Evolutionary conservation across 176 grass and related monocot species (phyloP).

Genomic region (Alopecurus myosuroides): DNA sequence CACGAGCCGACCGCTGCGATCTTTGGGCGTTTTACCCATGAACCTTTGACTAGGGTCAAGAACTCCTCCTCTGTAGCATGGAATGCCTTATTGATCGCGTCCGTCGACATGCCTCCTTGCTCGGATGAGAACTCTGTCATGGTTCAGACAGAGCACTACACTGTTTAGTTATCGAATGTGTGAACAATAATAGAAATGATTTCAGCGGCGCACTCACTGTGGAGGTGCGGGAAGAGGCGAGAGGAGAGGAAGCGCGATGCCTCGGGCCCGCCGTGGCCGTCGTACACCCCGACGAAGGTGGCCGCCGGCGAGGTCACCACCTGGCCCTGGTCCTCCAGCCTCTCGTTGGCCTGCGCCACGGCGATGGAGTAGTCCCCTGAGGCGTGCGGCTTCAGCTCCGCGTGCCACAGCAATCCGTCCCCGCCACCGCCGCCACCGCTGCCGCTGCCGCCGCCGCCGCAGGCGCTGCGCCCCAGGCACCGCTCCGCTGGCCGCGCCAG

Average conservation of each 20-base stretch:
- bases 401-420: conserved; percentile 24
- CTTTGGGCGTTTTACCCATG: conserved; percentile 4
- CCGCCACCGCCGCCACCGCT: background rate
- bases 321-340: conserved; percentile 32
- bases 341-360: conserved; percentile 31
- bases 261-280: conserved; percentile 33
- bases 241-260: conserved; percentile 28
- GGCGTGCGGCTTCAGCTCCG: conserved; percentile 35
- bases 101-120: conserved; percentile 18
- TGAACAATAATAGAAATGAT: background rate
- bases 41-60: conserved; percentile 4
- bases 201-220: background rate
- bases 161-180: background rate
- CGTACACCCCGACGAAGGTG: conserved; percentile 38
- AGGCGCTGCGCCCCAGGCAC: conserved; percentile 15
- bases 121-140: conserved; percentile 2
- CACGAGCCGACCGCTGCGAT: conserved; percentile 30
- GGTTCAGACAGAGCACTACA: background rate
- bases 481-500: conserved; percentile 16
- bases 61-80: conserved; percentile 33
- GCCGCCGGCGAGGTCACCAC: conserved; percentile 12
- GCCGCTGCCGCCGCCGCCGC: background rate
- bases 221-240: conserved; percentile 30
- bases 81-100: conserved; percentile 31
- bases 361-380: conserved; percentile 37